Evolutionary conservation across 2,329 filamentous ascomycete genomes (phyloP).

Genomic region (Sclerotinia subarctica): DNA sequence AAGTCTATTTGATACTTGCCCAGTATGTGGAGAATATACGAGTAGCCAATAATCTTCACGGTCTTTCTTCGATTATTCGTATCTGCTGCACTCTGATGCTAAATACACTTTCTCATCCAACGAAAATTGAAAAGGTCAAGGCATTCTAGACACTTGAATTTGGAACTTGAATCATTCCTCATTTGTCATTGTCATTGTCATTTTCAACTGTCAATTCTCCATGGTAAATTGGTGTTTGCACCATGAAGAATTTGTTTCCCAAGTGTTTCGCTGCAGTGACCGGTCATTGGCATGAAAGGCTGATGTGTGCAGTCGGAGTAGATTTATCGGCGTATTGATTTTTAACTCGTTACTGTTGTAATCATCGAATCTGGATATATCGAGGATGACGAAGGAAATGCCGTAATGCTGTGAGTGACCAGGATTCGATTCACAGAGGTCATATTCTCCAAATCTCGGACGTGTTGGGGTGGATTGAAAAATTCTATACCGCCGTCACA

Average conservation of each 20-base stretch:
- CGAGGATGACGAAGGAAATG: neutral
- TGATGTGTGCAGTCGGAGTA: neutral
- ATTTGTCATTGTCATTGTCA: too few relatives aligned
- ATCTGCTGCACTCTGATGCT: neutral
- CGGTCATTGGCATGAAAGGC: neutral
- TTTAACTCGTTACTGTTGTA: neutral
- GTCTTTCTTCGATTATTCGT: neutral
- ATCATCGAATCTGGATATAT: neutral
- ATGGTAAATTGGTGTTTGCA: neutral
- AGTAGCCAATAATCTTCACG: neutral
- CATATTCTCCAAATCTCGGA: neutral
- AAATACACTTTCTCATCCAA: neutral
- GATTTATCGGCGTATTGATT: neutral
- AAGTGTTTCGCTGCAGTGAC: constrained; percentile 1
- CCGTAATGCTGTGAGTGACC: neutral
- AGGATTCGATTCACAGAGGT: neutral
- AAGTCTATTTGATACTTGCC: neutral
- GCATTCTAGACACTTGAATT: neutral
- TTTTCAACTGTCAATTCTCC: neutral
- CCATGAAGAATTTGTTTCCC: neutral
- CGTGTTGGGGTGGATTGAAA: neutral
- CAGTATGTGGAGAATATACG: neutral
- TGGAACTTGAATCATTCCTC: neutral
- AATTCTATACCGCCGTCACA: neutral
- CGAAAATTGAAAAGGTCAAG: neutral